Percentiles rank a stretch among this genome's conserved stretches.
Conservation (phyloP, 1,139 yeast species). For the Eremothecium coryli region DNA sequence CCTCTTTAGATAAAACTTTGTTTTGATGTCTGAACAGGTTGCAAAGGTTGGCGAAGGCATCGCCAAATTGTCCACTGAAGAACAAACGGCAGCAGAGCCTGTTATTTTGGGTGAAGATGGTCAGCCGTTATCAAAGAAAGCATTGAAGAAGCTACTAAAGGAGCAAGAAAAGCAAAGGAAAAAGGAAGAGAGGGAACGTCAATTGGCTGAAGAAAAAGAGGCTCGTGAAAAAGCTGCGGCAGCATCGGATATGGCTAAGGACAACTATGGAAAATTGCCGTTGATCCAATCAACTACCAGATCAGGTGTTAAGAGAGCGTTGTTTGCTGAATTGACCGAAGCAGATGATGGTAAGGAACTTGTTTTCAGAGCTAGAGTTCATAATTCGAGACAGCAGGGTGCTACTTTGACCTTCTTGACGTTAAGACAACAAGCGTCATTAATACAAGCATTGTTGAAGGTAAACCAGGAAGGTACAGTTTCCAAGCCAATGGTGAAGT, state of each 20-base stretch:
- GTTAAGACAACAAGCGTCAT: constrained; percentile 77
- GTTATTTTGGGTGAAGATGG: constrained; percentile 66
- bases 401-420: constrained; percentile 88
- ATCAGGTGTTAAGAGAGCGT: constrained; percentile 51
- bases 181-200: constrained; percentile 89
- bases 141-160: constrained; percentile 86
- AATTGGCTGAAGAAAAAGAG: constrained; percentile 72
- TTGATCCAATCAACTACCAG: constrained; percentile 65
- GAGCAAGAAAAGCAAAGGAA: constrained; percentile 87
- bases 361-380: constrained; percentile 86
- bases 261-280: constrained; percentile 82
- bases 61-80: constrained; percentile 6
- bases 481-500: constrained; percentile 93
- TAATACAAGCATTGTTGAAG: constrained; percentile 78
- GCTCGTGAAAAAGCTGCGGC: constrained; percentile 50
- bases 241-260: constrained; percentile 78
- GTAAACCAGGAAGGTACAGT: constrained; percentile 46
- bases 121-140: constrained; percentile 89
- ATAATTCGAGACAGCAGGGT: constrained; percentile 89
- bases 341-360: constrained; percentile 71
- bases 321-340: constrained; percentile 44
- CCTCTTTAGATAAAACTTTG: neutral
- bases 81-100: constrained; percentile 17
- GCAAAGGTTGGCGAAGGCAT: constrained; percentile 9
- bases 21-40: constrained; percentile 15